phyloP scores from a whole-genome alignment of 805 yeast species.

The Starmerella asiatica region DNA sequence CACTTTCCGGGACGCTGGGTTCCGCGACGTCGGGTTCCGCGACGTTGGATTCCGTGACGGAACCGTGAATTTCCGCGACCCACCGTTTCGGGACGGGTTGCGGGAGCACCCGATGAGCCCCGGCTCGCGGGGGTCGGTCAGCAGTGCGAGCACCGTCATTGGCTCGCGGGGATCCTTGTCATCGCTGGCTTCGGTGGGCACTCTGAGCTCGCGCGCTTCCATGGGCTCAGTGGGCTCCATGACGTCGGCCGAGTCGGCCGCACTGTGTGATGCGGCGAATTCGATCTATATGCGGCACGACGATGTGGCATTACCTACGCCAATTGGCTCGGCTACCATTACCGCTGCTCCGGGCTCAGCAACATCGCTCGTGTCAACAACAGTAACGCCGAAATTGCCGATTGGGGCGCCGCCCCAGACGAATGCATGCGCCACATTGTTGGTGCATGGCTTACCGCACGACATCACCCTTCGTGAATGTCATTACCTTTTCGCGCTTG shows the following conservation, averaged over 20 bases:
- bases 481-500: conserved; percentile 29
- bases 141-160: conserved; percentile 2
- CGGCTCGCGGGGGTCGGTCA: conserved; percentile 2
- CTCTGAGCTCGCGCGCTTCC: conserved; percentile 5
- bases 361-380: too few relatives aligned
- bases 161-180: conserved; percentile 8
- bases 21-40: neutral
- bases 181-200: conserved; percentile 6
- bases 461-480: conserved; percentile 30
- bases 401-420: neutral
- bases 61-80: neutral
- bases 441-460: conserved; percentile 27
- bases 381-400: too few relatives aligned
- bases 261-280: conserved; percentile 24
- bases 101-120: conserved; percentile 10
- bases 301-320: conserved; percentile 16
- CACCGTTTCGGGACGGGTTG: neutral
- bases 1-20: too few relatives aligned
- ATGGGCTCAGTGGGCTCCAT: conserved; percentile 4
- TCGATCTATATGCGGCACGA: conserved; percentile 29
- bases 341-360: neutral
- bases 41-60: neutral
- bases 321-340: neutral
- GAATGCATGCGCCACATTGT: conserved; percentile 11
- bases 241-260: conserved; percentile 1